Evolutionary conservation across 331 rosid species (phyloP), one percentile per base, ranked within the genome.

Genomic region (Quercus tomentella): DNA sequence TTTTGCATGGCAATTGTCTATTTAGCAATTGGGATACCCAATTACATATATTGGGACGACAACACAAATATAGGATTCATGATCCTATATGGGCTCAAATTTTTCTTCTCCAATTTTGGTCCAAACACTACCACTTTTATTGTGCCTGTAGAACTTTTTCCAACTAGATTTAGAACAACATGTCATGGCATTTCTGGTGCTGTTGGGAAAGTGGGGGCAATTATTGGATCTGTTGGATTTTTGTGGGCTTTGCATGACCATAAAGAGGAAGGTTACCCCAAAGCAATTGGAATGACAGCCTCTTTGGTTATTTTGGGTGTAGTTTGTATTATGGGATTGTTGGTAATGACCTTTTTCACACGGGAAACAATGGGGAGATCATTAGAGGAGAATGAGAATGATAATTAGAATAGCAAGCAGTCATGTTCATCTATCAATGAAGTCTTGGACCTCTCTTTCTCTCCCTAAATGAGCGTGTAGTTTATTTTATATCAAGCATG

Each of bases 21-120:
- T 84, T 84, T 84, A 51, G 85, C 82, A n/a, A 54, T 77, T 14
- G 87, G 82, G 4, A 81, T 84, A 57, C 85, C 85, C 4, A 78
- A 81, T 78, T 57, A 57, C 25, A 62, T 81, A 63, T 85, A 85
- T 11, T 85, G 88, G 88, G 70, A 52, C 69, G 49, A 52, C 4
- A 81, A 63, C 0, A 74, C 75, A 67, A 60, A 75, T 56, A 54
- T 78, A 31, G 86, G 88, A 23, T 85, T 85, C 67, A 78, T 85
- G 8, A 76, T 70, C 22, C 81, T 85, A 22, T 85, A 85, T 49
- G 78, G 85, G 1, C 37, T 85, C 22, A 78, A 83, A 0, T 85
- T 85, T 57, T 85, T 85, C 79, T 85, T 81, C 22, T 43, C 88
- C n/a, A 85, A 81, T 30, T 85, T 85, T 31, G 85, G 88, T 69